Conservation (phyloP, 805 yeast genomes). For the Tetrapisispora fleetii region DNA sequence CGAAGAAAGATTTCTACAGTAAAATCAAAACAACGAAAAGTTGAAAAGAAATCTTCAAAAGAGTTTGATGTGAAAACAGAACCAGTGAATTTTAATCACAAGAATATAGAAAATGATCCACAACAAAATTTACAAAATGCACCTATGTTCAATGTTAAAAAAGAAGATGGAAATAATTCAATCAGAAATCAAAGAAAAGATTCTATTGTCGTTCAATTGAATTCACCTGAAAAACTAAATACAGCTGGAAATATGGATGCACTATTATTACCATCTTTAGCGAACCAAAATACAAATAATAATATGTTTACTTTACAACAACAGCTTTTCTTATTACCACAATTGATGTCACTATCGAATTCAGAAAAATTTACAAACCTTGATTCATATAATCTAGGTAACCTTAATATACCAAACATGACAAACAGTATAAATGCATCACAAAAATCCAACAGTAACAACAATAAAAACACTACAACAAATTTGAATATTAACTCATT, state of each 20-base stretch:
- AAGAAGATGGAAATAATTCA: not conserved
- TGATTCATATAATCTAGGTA: not conserved
- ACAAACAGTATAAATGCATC: not conserved
- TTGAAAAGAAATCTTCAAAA: not conserved
- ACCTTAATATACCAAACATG: not conserved
- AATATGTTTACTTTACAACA: conserved; percentile 10
- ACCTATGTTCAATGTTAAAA: not conserved
- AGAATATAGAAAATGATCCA: not conserved
- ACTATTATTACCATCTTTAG: conserved; percentile 18
- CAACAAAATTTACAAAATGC: not conserved
- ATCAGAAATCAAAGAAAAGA: not conserved
- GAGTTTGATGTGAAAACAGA: not conserved
- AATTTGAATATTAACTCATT: not conserved
- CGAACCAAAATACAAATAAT: conserved; percentile 15
- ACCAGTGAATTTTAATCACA: not conserved
- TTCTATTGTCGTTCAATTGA: conserved; percentile 1
- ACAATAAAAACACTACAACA: not conserved
- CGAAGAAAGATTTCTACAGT: not conserved
- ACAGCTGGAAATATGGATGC: conserved; percentile 10
- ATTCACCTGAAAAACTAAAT: conserved; percentile 4
- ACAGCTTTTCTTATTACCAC: conserved; percentile 15
- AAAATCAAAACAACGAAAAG: not conserved
- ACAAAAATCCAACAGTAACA: not conserved
- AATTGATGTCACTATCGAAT: conserved; percentile 5
- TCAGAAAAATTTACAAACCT: conserved; percentile 3